Evolutionary conservation across 257 asterid species (phyloP).

Genomic region (Solanum paucissectum): DNA sequence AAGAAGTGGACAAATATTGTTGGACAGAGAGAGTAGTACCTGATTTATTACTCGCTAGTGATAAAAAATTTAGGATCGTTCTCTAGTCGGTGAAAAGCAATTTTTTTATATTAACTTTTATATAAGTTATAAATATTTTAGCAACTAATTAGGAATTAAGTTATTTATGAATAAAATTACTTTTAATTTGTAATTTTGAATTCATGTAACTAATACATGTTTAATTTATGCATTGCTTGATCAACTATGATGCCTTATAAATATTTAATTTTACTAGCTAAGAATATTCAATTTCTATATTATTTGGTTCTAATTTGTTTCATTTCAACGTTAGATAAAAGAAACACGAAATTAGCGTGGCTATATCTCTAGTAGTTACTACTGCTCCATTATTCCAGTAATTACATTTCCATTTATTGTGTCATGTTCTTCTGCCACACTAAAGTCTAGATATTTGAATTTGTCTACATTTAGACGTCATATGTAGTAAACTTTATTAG

Average conservation of each 20-base stretch:
- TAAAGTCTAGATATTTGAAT: background rate
- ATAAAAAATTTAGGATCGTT: too few relatives aligned
- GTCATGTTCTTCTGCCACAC: background rate
- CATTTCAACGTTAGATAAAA: background rate
- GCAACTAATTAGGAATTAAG: background rate
- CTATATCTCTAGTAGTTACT: background rate
- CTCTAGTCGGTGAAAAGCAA: too few relatives aligned
- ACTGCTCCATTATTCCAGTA: background rate
- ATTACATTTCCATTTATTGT: background rate
- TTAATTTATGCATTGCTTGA: background rate
- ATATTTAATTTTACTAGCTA: background rate
- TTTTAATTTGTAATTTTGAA: background rate
- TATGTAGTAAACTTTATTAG: background rate
- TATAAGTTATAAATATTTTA: too few relatives aligned
- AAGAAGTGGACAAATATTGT: too few relatives aligned
- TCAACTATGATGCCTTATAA: background rate
- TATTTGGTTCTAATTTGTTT: background rate
- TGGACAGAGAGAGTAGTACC: too few relatives aligned
- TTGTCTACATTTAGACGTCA: background rate
- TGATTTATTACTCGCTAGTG: background rate
- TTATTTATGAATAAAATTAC: rapidly evolving
- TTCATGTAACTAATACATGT: background rate
- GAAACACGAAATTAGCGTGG: background rate
- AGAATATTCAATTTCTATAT: background rate
- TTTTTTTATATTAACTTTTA: too few relatives aligned